These are phyloP conservation scores for Mitragyna speciosa DNA, from an alignment of 257 asterid genomes.

Conservation along the genomic window DNA sequence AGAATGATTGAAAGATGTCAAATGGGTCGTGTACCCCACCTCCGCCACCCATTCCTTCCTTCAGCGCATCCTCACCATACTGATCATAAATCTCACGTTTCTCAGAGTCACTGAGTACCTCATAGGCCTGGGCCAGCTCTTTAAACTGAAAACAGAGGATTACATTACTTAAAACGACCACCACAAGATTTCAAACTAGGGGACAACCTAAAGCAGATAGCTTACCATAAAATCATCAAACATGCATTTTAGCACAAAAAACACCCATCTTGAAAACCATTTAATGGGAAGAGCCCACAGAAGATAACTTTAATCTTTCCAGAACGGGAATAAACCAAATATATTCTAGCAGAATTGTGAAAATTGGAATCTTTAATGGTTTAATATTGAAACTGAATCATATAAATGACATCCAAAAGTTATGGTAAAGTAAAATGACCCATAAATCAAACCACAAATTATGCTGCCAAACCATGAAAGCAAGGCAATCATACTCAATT, in stretches of 20 bases:
- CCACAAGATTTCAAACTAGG: background rate
- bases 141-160: constrained; percentile 49
- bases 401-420: background rate
- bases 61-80: constrained; percentile 90
- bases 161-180: background rate
- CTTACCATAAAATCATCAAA: background rate
- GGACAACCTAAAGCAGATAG: background rate
- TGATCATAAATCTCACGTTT: constrained; percentile 88
- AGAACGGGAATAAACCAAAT: background rate
- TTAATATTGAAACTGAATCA: background rate
- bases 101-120: constrained; percentile 73
- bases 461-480: background rate
- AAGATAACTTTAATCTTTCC: background rate
- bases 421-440: background rate
- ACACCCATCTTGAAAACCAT: background rate
- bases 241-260: background rate
- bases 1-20: constrained; percentile 73
- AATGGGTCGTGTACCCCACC: constrained; percentile 71
- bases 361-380: background rate
- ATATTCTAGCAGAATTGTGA: background rate
- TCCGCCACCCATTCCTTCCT: constrained; percentile 95
- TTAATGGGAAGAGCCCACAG: background rate
- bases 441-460: background rate
- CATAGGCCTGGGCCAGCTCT: constrained; percentile 89
- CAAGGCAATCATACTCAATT: background rate